Evolutionary conservation across 805 yeast genomes (phyloP).

Genomic region (Lipomyces yamanashiensis): DNA sequence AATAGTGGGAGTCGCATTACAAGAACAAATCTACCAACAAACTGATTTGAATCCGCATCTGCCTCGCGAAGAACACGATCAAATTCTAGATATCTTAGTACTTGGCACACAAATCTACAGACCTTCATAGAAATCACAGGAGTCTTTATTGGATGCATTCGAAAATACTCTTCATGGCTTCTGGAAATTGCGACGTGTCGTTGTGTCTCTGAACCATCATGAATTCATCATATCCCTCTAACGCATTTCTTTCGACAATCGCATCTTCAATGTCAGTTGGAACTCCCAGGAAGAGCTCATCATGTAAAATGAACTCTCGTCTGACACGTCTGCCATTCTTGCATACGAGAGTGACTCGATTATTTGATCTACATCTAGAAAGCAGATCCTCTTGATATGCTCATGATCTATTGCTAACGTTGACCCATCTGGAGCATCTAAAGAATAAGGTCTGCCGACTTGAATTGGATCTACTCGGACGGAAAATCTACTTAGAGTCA

Average conservation of each 20-base stretch:
- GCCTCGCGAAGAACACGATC: conserved; percentile 69
- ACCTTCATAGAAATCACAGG: neutral
- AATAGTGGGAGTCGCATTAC: conserved; percentile 63
- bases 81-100: conserved; percentile 59
- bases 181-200: too few relatives aligned
- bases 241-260: neutral
- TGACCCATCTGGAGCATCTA: too few relatives aligned
- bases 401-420: too few relatives aligned
- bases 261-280: neutral
- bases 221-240: neutral
- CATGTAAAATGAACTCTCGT: neutral
- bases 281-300: neutral
- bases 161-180: neutral
- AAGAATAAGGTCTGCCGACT: too few relatives aligned
- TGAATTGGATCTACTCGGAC: too few relatives aligned
- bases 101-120: conserved; percentile 45
- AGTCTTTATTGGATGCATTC: neutral
- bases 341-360: too few relatives aligned
- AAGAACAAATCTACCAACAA: conserved; percentile 59
- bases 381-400: too few relatives aligned
- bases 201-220: neutral
- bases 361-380: too few relatives aligned
- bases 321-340: too few relatives aligned
- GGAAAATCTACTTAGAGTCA: neutral
- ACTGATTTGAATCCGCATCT: conserved; percentile 3